phyloP scores from a whole-genome alignment of 257 asterid species.

The Solanum rostratum region DNA sequence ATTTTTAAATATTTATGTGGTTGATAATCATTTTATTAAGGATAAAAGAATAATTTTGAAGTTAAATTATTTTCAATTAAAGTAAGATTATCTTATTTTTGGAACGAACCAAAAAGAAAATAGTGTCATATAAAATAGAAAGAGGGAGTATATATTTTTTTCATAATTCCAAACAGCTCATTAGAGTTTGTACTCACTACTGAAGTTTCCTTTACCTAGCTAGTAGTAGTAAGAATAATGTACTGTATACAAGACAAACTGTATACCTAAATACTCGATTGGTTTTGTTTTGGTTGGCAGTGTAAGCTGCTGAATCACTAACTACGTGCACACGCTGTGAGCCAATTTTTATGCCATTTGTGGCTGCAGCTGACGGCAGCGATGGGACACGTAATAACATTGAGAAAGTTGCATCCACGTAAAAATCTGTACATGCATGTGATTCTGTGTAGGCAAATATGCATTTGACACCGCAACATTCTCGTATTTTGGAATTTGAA shows the following conservation, averaged over 20 bases:
- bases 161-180: too few relatives aligned
- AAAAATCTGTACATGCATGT: background rate
- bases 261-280: background rate
- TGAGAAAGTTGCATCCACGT: background rate
- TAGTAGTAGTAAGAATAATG: too few relatives aligned
- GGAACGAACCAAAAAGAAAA: too few relatives aligned
- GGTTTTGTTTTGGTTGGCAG: background rate
- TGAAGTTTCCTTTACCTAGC: too few relatives aligned
- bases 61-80: too few relatives aligned
- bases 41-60: too few relatives aligned
- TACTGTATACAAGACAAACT: background rate
- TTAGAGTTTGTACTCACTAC: too few relatives aligned
- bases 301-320: background rate
- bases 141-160: too few relatives aligned
- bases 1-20: too few relatives aligned
- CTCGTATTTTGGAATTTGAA: background rate
- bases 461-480: background rate
- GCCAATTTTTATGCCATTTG: background rate
- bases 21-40: too few relatives aligned
- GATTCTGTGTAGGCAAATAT: background rate
- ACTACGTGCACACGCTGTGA: background rate
- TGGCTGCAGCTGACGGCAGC: background rate
- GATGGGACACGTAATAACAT: background rate
- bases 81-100: too few relatives aligned
- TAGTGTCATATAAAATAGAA: too few relatives aligned